A percentile compares a stretch with the other conserved stretches of the same genome.
Evolutionary conservation across 768 basidiomycete species (phyloP).

Genomic region (Boletus vermiculosoides): DNA sequence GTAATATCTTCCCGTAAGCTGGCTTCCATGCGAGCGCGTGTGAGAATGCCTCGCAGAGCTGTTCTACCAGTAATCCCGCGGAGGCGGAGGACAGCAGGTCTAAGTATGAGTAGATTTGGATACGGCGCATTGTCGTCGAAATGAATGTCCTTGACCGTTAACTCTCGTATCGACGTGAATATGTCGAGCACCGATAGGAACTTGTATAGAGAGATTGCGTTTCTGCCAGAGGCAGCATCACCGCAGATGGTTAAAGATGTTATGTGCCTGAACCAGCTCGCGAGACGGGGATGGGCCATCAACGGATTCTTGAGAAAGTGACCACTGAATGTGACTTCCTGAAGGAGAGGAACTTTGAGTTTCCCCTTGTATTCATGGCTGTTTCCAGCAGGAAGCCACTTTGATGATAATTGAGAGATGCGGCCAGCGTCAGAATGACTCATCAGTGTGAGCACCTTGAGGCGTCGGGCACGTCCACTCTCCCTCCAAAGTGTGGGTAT

Average conservation of each 20-base stretch:
- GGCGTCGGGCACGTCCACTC: background rate
- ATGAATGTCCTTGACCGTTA: slow-evolving; percentile 7
- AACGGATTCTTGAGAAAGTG: slow-evolving; percentile 8
- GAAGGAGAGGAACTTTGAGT: slow-evolving; percentile 3
- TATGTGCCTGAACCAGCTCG: slow-evolving; percentile 3
- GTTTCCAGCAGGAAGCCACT: background rate
- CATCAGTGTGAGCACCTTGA: slow-evolving; percentile 2
- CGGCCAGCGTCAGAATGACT: background rate
- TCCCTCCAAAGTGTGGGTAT: slow-evolving; percentile 11
- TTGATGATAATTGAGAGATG: background rate
- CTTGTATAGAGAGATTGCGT: background rate
- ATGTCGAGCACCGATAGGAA: slow-evolving; percentile 5
- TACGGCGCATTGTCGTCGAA: slow-evolving; percentile 1
- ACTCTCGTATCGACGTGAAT: background rate
- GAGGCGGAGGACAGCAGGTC: background rate
- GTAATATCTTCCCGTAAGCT: background rate
- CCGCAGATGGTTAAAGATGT: slow-evolving; percentile 6
- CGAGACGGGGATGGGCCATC: slow-evolving; percentile 5
- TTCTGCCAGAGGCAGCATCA: background rate
- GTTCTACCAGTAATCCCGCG: slow-evolving; percentile 1
- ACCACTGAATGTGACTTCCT: background rate
- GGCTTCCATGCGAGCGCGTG: background rate
- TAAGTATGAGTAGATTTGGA: background rate
- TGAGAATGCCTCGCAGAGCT: slow-evolving; percentile 1
- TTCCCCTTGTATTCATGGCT: slow-evolving; percentile 4